Evolutionary conservation across 1,284 basidiomycete species (phyloP), one percentile per base, ranked within the genome.

Genomic region (Trichosporon faecale): DNA sequence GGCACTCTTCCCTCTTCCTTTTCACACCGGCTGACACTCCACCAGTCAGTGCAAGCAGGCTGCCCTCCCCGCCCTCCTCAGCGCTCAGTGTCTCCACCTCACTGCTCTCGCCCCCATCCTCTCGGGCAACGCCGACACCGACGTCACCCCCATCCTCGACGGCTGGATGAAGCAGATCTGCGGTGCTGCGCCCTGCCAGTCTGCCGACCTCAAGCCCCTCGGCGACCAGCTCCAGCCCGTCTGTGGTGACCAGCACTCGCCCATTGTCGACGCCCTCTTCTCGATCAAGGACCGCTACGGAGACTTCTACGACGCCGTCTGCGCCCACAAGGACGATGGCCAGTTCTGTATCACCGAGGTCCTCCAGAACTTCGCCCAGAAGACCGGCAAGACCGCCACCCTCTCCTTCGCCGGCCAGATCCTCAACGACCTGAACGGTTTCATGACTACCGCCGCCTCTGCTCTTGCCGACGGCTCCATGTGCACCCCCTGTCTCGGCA

Each of bases 301-400:
- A n/a, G 70, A 79, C 55, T 72, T 81, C 68, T 68, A 76, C 65
- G 72, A 75, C 23, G 80, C 76, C 12, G 78, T 72, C 8, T 83
- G 81, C 69, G 73, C 79, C 37, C 76, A 76, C 67, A 80, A 79
- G 71, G 23, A 76, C 76, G 80, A 80, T 67, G 72, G 79, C 75
- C 71, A 80, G 78, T 65, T 31, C 78, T 18, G 76, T 76, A 33
- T 57, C 25, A 57, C 21, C 23, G 71, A 76, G 31, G 77, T 79
- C 33, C 71, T 82, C 21, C 66, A 68, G 29, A 74, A 72, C n/a
- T 69, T 81, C 44, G 77, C 79, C 70, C 78, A 77, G 69, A 68
- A 73, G 46, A 77, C 76, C 18, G 76, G 78, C n/a, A 66, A 72
- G 27, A 66, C 72, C 33, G 49, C 81, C 52, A 72, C 74, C 49